Conservation (phyloP, 1,284 basidiomycete genomes). For the Somion occarium region DNA sequence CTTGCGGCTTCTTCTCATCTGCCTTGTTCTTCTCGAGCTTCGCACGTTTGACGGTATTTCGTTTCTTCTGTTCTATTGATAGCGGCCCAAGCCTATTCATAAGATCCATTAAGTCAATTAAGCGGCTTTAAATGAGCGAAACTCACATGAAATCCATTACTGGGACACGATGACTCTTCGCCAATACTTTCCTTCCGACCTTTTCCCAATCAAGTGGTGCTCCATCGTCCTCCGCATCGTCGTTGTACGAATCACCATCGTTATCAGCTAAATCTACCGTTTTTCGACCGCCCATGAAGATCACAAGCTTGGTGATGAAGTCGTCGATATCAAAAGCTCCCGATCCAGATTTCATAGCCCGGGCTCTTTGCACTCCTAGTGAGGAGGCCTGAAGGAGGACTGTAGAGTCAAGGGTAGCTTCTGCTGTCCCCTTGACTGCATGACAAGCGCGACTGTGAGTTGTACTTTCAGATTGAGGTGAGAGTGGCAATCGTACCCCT, state of each 20-base stretch:
- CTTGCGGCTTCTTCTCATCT: conserved; percentile 64
- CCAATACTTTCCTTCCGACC: conserved; percentile 69
- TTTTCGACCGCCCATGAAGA: conserved; percentile 62
- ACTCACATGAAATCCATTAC: conserved; percentile 77
- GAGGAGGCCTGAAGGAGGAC: conserved; percentile 66
- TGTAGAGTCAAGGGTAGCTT: conserved; percentile 77
- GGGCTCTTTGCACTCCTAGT: conserved; percentile 73
- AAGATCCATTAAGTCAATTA: background rate
- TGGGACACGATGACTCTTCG: conserved; percentile 70
- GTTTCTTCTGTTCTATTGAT: conserved; percentile 72
- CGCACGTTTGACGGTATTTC: conserved; percentile 51
- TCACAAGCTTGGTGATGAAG: conserved; percentile 67
- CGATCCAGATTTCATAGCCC: conserved; percentile 78
- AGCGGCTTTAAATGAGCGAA: background rate
- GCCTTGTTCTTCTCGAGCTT: conserved; percentile 72
- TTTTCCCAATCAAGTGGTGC: conserved; percentile 63
- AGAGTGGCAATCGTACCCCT: background rate
- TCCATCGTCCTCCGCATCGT: conserved; percentile 43
- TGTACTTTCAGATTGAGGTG: background rate
- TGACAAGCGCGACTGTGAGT: background rate
- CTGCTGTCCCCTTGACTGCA: conserved; percentile 74
- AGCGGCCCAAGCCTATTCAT: conserved; percentile 68
- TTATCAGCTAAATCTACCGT: conserved; percentile 25
- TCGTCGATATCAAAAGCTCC: conserved; percentile 84
- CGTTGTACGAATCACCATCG: conserved; percentile 14